These are phyloP conservation scores for Typha latifolia DNA, from an alignment of 176 grass and related monocot genomes.

Conservation along the genomic window DNA sequence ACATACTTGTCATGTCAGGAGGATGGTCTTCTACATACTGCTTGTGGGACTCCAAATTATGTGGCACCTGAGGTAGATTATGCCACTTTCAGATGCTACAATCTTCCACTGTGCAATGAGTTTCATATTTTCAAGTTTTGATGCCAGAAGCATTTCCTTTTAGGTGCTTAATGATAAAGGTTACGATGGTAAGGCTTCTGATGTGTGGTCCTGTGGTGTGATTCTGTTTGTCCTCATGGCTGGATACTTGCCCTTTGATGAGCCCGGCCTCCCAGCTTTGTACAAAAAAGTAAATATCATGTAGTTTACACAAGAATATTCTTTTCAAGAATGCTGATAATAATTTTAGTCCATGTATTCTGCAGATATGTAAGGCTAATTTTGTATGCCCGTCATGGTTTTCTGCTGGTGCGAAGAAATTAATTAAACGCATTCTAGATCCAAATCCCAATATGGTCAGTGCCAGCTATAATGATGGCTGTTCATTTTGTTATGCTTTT, in stretches of 20 bases:
- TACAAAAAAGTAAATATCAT: slow-evolving; percentile 61
- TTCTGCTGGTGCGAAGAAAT: slow-evolving; percentile 58
- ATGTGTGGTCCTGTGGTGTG: slow-evolving; percentile 92
- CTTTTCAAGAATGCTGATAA: not conserved
- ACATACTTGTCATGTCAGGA: slow-evolving; percentile 26
- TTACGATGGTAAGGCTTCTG: slow-evolving; percentile 80
- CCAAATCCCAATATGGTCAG: slow-evolving; percentile 82
- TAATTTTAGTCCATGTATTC: slow-evolving; percentile 15
- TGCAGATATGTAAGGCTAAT: slow-evolving; percentile 64
- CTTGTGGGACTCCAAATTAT: slow-evolving; percentile 97
- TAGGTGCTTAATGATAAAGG: slow-evolving; percentile 96
- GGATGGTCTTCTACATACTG: slow-evolving; percentile 86
- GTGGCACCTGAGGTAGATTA: slow-evolving; percentile 83
- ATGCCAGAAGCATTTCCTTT: slow-evolving; percentile 11
- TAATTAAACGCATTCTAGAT: slow-evolving; percentile 84
- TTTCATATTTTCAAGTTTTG: not conserved
- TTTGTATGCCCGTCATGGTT: slow-evolving; percentile 60
- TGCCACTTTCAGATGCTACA: not conserved
- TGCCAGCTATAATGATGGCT: slow-evolving; percentile 2
- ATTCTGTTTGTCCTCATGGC: slow-evolving; percentile 98
- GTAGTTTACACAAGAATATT: slow-evolving; percentile 12
- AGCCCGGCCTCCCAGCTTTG: slow-evolving; percentile 44
- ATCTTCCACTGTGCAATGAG: slow-evolving; percentile 2
- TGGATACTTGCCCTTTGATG: slow-evolving; percentile 92
- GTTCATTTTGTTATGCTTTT: not conserved